Evolutionary conservation across 202 grass and related monocot genomes (phyloP), one percentile per base, ranked within the genome.

Genomic region (Hordeum pubiflorum): DNA sequence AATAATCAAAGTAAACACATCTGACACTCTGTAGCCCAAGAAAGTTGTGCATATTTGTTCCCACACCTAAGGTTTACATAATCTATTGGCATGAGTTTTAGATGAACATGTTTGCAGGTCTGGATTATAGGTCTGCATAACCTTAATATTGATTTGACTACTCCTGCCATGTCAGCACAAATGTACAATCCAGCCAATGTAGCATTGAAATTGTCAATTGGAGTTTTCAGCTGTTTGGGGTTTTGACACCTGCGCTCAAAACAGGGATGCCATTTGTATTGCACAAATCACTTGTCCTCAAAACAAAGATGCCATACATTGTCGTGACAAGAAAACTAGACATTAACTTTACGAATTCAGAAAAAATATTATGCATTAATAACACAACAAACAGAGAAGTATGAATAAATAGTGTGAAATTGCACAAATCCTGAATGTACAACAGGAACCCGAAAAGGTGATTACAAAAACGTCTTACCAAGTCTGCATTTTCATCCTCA

Each of bases 391-490:
- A 40, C 23, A 61, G 58, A 31, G 18, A 69, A 58, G 9, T 69
- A 41, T 62, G 43, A 68, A 22, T 32, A 46, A 50, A 54, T 32
- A 58, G 0, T 52, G 38, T 62, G 34, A 63, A 39, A 65, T 41
- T 88, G 58, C 9, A 65, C 64, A n/a, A 21, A 38, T 65, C 72
- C 3, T 58, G 48, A 82, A 55, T 74, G 46, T 46, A 82, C 58
- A 58, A 77, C 11, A 58, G 9, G 23, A 81, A 78, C 40, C 26
- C 18, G 22, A 74, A 88, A 74, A 65, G 11, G 26, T 41, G 29
- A 79, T 62, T 50, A 79, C 20, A 48, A 15, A 72, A 84, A 72
- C 24, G 4, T 33, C 77, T 82, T 88, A 95, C 92, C 76, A 59
- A 40, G 50, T 81, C 36, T 33, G 26, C 75, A 57, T n/a, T 82